Percentiles rank a stretch among this genome's conserved stretches.
phyloP scores from a whole-genome alignment of 345 rosid species.

The Aquilaria yunnanensis region DNA sequence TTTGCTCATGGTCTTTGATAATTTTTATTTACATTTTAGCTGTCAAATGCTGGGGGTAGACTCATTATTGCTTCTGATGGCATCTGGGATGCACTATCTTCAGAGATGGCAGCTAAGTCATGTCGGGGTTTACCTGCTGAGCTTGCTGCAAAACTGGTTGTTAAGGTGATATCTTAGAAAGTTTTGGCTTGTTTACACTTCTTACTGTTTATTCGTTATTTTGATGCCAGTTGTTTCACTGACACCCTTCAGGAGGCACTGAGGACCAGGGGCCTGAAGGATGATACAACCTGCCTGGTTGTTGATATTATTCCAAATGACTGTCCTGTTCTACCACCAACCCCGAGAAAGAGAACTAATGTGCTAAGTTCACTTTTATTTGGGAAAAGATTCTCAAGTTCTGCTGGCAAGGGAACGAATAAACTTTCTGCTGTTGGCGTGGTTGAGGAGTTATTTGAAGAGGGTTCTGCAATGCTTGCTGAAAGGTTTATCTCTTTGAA shows the following conservation, averaged over 20 bases:
- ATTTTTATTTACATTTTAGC: slow-evolving; percentile 33
- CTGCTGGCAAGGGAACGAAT: slow-evolving; percentile 49
- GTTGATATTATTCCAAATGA: slow-evolving; percentile 94
- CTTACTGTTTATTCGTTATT: slow-evolving; percentile 6
- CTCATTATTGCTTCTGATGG: slow-evolving; percentile 99
- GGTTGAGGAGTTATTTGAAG: slow-evolving; percentile 98
- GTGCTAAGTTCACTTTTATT: slow-evolving; percentile 54
- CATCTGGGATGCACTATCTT: slow-evolving; percentile 94
- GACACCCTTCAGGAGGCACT: slow-evolving; percentile 65
- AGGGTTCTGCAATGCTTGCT: slow-evolving; percentile 95
- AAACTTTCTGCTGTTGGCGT: slow-evolving; percentile 92
- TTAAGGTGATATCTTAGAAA: slow-evolving; percentile 52
- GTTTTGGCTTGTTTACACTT: background rate
- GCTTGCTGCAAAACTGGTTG: slow-evolving; percentile 96
- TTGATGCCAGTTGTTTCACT: slow-evolving; percentile 8
- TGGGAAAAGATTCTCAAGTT: slow-evolving; percentile 45
- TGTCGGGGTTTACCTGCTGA: slow-evolving; percentile 95
- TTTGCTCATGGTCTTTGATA: slow-evolving; percentile 11
- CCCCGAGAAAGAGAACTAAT: slow-evolving; percentile 68
- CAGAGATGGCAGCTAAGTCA: slow-evolving; percentile 90
- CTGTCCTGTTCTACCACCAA: slow-evolving; percentile 56
- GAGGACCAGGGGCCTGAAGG: slow-evolving; percentile 95
- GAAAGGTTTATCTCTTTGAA: slow-evolving; percentile 55
- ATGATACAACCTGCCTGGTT: slow-evolving; percentile 98
- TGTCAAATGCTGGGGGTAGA: slow-evolving; percentile 92